phyloP scores from a whole-genome alignment of 208 protist genomes.

The Trypanosoma mega region DNA sequence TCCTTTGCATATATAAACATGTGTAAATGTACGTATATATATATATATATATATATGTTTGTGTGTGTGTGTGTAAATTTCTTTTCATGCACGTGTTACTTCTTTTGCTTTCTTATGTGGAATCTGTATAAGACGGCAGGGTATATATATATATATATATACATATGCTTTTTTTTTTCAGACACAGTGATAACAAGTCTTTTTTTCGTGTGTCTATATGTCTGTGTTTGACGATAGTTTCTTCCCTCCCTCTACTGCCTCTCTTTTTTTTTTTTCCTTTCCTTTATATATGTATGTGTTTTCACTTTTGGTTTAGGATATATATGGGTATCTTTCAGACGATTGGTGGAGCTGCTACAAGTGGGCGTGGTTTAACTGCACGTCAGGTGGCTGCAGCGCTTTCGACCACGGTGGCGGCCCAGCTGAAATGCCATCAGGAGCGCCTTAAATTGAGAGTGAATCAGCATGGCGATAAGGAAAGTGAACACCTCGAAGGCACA shows the following conservation, averaged over 20 bases:
- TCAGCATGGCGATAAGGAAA: background rate
- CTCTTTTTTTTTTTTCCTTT: slow-evolving; percentile 17
- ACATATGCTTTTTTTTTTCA: too few relatives aligned
- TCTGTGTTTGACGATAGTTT: background rate
- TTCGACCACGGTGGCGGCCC: slow-evolving; percentile 17
- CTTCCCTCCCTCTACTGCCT: background rate
- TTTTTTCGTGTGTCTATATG: background rate
- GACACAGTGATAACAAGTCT: background rate
- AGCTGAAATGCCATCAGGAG: slow-evolving; percentile 26
- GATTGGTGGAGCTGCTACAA: slow-evolving; percentile 56
- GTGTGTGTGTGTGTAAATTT: background rate
- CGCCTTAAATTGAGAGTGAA: background rate
- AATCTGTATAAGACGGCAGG: background rate
- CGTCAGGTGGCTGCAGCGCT: slow-evolving; percentile 63
- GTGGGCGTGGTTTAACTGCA: slow-evolving; percentile 63
- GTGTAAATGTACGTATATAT: background rate
- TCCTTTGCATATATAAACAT: background rate
- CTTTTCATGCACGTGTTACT: background rate
- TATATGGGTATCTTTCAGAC: slow-evolving; percentile 30
- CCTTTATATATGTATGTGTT: slow-evolving; percentile 15
- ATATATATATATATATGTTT: background rate
- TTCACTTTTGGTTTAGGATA: slow-evolving; percentile 15
- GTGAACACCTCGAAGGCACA: slow-evolving; percentile 15
- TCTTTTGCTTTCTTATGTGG: background rate
- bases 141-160: too few relatives aligned